Evolutionary conservation across 495 filamentous ascomycete genomes (phyloP).

Genomic region (Neurospora sp.): DNA sequence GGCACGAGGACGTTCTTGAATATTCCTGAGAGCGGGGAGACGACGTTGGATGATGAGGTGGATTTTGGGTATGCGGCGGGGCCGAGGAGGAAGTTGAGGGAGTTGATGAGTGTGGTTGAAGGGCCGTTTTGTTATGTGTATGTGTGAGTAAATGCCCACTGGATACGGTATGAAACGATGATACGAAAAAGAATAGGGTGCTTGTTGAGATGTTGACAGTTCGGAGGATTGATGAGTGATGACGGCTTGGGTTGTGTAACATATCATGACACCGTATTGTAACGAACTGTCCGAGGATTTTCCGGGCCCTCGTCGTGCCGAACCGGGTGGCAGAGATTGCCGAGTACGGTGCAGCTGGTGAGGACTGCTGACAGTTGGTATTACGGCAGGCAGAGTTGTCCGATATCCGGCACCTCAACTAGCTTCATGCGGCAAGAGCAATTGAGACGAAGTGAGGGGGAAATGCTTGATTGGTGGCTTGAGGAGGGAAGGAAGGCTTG

Average conservation of each 20-base stretch:
- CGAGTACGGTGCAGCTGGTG: neutral
- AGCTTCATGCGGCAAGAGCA: neutral
- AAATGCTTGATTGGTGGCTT: no score
- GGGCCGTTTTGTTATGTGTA: constrained; percentile 26
- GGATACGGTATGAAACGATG: no score
- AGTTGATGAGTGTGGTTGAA: constrained; percentile 20
- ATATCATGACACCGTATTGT: neutral
- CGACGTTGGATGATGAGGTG: constrained; percentile 16
- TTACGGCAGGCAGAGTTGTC: neutral
- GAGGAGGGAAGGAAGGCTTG: no score
- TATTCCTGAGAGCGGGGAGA: constrained; percentile 10
- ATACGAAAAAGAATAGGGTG: no score
- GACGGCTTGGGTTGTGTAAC: neutral
- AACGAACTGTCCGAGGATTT: neutral
- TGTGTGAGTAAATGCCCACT: constrained; percentile 7
- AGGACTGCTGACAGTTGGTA: neutral
- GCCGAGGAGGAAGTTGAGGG: constrained; percentile 15
- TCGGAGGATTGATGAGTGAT: no score
- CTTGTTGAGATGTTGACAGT: no score
- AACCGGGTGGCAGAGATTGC: neutral
- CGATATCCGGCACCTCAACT: neutral
- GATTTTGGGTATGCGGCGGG: constrained; percentile 24
- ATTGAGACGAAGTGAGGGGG: no score
- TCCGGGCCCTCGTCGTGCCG: no score
- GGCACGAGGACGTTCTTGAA: constrained; percentile 18